Evolutionary conservation across 371 early-diverging fungal genomes (phyloP).

Genomic region (Syncephalastrum contaminatum): DNA sequence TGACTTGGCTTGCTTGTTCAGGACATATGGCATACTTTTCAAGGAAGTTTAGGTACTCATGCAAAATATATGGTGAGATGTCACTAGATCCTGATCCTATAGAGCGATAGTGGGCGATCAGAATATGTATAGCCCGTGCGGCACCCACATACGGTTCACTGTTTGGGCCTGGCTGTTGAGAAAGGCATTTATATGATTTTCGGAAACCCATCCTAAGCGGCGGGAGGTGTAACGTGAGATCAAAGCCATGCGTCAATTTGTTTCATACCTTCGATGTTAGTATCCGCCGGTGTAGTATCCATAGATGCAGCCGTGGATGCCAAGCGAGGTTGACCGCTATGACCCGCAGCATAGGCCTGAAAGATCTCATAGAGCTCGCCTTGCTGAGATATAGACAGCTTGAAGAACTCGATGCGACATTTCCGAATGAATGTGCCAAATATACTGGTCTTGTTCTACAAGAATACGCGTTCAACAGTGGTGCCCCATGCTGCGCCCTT

Average conservation of each 20-base stretch:
- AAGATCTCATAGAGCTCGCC: constrained; percentile 26
- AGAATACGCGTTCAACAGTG: too few relatives aligned
- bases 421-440: constrained; percentile 41
- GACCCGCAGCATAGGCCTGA: constrained; percentile 14
- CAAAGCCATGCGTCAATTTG: too few relatives aligned
- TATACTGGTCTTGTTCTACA: constrained; percentile 30
- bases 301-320: background rate
- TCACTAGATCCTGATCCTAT: constrained; percentile 28
- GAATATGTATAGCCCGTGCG: background rate
- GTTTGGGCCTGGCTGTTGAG: too few relatives aligned
- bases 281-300: background rate
- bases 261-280: too few relatives aligned
- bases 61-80: constrained; percentile 23
- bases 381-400: constrained; percentile 17
- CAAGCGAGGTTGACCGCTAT: background rate
- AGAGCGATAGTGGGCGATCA: background rate
- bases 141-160: too few relatives aligned
- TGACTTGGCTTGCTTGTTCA: constrained; percentile 29
- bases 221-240: too few relatives aligned
- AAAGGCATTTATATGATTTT: too few relatives aligned
- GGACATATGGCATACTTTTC: constrained; percentile 25
- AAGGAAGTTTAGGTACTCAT: constrained; percentile 26
- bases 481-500: too few relatives aligned
- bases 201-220: too few relatives aligned
- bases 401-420: constrained; percentile 31